Evolutionary conservation across 495 filamentous ascomycete species (phyloP), one percentile per base, ranked within the genome.

Genomic region (Lasiosphaeria hispida): DNA sequence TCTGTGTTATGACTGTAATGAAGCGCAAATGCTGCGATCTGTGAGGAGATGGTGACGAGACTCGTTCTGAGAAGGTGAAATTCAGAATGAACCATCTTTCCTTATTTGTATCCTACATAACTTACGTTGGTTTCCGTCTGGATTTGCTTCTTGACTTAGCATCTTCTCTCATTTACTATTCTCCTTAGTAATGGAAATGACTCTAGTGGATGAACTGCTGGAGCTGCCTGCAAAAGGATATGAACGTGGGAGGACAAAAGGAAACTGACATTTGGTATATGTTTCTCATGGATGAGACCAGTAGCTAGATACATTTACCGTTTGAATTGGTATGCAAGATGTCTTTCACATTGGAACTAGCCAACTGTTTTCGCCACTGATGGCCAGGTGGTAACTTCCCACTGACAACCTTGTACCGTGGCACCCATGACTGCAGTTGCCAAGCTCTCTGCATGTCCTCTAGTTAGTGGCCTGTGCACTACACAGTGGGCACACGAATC

Each of bases 1-100:
- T 34, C 38, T 43, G 58, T 53, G 53, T 64, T 59, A 69, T 64
- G 63, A 65, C 23, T 58, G 50, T 61, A 42, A 65, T 59, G 63
- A 60, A 57, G 55, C 43, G 45, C 35, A 57, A 39, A 39, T 55
- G 43, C 44, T 38, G 23, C 23, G 48, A 42, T 52, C 53, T 44
- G 30, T 43, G 13, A 36, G 13, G 37, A 37, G 19, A 15, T 19
- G 19, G 18, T 40, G 42, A 23, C 30, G 18, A 36, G 36, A 23
- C 47, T 19, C 14, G 58, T 38, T 41, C 49, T 13, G 23, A 50
- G 51, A 19, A 35, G 38, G 30, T 18, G 13, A 8, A 23, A 43
- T 30, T 51, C 35, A 43, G 53, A 49, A 49, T 55, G 55, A 48
- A 44, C 41, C 45, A 48, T 48, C 48, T 57, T 38, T 55, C 58